Evolutionary conservation across 2,329 filamentous ascomycete species (phyloP).

Genomic region (Mycosphaerella sp.): DNA sequence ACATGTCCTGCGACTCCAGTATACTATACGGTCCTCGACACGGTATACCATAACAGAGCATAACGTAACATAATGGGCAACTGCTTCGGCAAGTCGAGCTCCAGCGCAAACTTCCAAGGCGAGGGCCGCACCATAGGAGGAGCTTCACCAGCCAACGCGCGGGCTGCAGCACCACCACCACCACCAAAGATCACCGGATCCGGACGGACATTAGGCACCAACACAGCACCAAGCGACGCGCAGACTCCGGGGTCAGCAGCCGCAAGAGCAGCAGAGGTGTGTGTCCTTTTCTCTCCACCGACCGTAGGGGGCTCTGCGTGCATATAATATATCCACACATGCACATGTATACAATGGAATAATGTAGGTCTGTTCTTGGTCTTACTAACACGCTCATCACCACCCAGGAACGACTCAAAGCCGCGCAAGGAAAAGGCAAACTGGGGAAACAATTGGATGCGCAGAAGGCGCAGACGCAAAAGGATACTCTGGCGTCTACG

Average conservation of each 20-base stretch:
- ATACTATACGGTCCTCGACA: background rate
- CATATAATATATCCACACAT: background rate
- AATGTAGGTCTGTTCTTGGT: background rate
- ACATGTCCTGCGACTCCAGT: too few species aligned
- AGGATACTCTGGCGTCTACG: slow-evolving; percentile 60
- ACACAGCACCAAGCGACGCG: slow-evolving; percentile 30
- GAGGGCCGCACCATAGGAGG: slow-evolving; percentile 65
- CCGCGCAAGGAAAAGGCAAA: slow-evolving; percentile 58
- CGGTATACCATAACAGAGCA: background rate
- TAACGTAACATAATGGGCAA: slow-evolving; percentile 64
- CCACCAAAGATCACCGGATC: slow-evolving; percentile 45
- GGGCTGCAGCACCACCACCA: slow-evolving; percentile 37
- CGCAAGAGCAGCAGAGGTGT: slow-evolving; percentile 77
- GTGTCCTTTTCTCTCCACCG: slow-evolving; percentile 29
- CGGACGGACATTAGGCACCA: slow-evolving; percentile 56
- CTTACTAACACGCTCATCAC: too few species aligned
- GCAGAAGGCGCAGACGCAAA: slow-evolving; percentile 68
- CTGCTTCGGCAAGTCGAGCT: slow-evolving; percentile 65
- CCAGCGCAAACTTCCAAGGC: slow-evolving; percentile 61
- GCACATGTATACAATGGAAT: background rate
- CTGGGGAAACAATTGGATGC: slow-evolving; percentile 63
- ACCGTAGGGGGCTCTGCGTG: background rate
- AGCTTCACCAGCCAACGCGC: slow-evolving; percentile 44
- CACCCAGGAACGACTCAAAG: slow-evolving; percentile 60
- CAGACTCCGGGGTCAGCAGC: slow-evolving; percentile 64